Evolutionary conservation across 2,329 filamentous ascomycete genomes (phyloP).

Genomic region (Penicillium fuscoglaucum): DNA sequence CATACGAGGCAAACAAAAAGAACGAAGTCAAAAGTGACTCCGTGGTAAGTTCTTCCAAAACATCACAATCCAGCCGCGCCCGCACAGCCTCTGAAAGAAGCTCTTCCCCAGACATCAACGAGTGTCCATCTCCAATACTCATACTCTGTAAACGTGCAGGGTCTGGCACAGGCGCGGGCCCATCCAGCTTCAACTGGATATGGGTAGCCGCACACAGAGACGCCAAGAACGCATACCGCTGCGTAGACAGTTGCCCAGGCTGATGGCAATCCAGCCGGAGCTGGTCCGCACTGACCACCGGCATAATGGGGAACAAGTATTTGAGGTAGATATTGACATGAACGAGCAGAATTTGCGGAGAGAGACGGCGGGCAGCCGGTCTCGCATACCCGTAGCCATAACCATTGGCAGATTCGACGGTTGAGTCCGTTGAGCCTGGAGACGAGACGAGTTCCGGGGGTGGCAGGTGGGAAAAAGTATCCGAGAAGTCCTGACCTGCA

Average conservation of each 20-base stretch:
- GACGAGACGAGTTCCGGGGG: slow-evolving; percentile 37
- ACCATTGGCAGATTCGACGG: slow-evolving; percentile 29
- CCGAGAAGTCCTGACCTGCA: slow-evolving; percentile 24
- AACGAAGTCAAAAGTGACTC: slow-evolving; percentile 65
- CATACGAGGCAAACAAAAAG: slow-evolving; percentile 73
- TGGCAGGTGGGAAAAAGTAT: slow-evolving; percentile 32
- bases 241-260: slow-evolving; percentile 52
- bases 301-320: slow-evolving; percentile 48
- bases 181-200: slow-evolving; percentile 47
- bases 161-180: slow-evolving; percentile 26
- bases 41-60: slow-evolving; percentile 43
- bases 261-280: slow-evolving; percentile 46
- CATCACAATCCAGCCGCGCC: slow-evolving; percentile 43
- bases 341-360: slow-evolving; percentile 37
- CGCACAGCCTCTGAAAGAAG: slow-evolving; percentile 64
- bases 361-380: slow-evolving; percentile 29
- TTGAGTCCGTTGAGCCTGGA: slow-evolving; percentile 36
- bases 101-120: slow-evolving; percentile 64
- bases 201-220: slow-evolving; percentile 47
- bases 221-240: slow-evolving; percentile 44
- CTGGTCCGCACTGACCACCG: slow-evolving; percentile 40
- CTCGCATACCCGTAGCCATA: not conserved
- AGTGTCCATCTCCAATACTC: slow-evolving; percentile 57
- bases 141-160: slow-evolving; percentile 41
- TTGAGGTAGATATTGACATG: slow-evolving; percentile 46